Evolutionary conservation across 2,329 filamentous ascomycete species (phyloP).

Genomic region (Onygenales sp.): DNA sequence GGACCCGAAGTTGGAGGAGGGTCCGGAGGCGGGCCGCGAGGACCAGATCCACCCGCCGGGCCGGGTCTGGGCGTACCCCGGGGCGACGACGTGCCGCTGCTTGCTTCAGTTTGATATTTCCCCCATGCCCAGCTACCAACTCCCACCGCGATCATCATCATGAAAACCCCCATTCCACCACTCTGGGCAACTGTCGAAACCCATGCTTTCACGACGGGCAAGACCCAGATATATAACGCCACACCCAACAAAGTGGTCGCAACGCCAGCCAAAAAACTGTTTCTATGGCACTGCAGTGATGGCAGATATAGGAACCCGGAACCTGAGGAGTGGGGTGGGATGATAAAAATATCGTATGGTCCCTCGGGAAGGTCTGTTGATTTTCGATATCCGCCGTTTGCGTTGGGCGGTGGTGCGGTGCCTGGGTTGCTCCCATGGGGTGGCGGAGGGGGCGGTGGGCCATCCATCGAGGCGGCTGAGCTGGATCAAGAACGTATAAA

Average conservation of each 20-base stretch:
- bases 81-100: constrained; percentile 16
- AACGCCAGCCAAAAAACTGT: constrained; percentile 85
- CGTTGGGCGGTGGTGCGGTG: constrained; percentile 12
- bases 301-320: constrained; percentile 91
- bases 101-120: constrained; percentile 49
- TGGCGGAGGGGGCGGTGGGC: constrained; percentile 58
- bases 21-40: constrained; percentile 19
- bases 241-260: constrained; percentile 65
- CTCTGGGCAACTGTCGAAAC: constrained; percentile 60
- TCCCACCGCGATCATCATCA: constrained; percentile 64
- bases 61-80: constrained; percentile 9
- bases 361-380: constrained; percentile 63
- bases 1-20: constrained; percentile 17
- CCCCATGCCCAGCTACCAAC: constrained; percentile 70
- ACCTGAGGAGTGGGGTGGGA: constrained; percentile 83
- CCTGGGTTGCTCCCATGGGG: constrained; percentile 70
- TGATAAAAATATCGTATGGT: constrained; percentile 96
- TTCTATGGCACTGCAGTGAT: constrained; percentile 72
- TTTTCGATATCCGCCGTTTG: constrained; percentile 24
- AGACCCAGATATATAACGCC: constrained; percentile 60
- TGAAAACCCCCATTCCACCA: constrained; percentile 61
- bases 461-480: constrained; percentile 21
- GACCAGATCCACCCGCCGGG: constrained; percentile 21
- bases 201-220: constrained; percentile 66
- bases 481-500: neutral